Percentiles rank a stretch among this genome's conserved stretches.
Evolutionary conservation across 805 yeast species (phyloP).

Genomic region (Middelhovenomyces tepae): DNA sequence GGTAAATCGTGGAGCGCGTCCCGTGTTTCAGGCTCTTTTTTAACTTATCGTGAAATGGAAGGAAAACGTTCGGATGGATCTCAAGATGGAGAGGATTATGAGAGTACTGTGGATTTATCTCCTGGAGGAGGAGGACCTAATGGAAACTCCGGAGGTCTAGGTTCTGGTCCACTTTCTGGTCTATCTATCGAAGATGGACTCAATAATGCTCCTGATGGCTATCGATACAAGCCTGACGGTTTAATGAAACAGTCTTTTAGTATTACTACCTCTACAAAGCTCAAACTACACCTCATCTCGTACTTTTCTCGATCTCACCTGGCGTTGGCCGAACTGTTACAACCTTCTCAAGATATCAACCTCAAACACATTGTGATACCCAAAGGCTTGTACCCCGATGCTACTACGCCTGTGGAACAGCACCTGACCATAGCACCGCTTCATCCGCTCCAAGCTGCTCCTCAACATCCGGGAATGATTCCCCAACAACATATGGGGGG

Average conservation of each 20-base stretch:
- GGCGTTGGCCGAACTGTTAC: constrained; percentile 23
- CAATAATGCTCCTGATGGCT: constrained; percentile 30
- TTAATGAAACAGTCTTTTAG: constrained; percentile 59
- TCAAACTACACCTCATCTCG: constrained; percentile 53
- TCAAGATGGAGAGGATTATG: constrained; percentile 12
- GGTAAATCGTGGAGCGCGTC: constrained; percentile 69
- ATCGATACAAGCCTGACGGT: constrained; percentile 41
- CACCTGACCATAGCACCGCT: constrained; percentile 1
- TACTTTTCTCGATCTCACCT: constrained; percentile 34
- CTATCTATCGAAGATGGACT: constrained; percentile 4
- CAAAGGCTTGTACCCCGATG: constrained; percentile 31
- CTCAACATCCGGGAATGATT: no score
- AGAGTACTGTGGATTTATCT: background rate
- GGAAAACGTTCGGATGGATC: constrained; percentile 17
- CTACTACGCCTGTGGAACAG: constrained; percentile 17
- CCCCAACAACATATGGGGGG: background rate
- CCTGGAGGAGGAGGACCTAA: background rate
- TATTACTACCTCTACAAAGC: constrained; percentile 42
- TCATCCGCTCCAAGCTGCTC: constrained; percentile 1
- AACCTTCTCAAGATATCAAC: constrained; percentile 40
- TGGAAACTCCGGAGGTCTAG: constrained; percentile 2
- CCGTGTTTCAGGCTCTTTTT: constrained; percentile 54
- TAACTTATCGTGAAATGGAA: constrained; percentile 57
- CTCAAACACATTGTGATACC: constrained; percentile 30
- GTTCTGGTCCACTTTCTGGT: constrained; percentile 2